These are phyloP conservation scores for Trametes sanguinea DNA, from an alignment of 768 basidiomycete genomes.

Conservation along the genomic window DNA sequence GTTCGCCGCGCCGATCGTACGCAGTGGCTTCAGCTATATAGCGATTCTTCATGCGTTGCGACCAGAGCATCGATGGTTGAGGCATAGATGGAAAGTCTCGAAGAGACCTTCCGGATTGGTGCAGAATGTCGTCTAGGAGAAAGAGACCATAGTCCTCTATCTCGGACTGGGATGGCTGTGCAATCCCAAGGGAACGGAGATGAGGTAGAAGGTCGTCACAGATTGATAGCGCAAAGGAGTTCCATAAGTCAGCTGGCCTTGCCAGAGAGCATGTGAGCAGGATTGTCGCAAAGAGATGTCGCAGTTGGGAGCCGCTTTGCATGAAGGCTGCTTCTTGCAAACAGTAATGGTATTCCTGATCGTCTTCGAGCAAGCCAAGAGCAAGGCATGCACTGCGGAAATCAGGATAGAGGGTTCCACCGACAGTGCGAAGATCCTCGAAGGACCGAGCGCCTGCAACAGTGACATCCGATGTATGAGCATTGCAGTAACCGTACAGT, in stretches of 20 bases:
- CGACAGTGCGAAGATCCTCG: conserved; percentile 27
- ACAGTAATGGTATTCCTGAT: conserved; percentile 44
- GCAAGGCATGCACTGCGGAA: conserved; percentile 45
- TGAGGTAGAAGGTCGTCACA: conserved; percentile 43
- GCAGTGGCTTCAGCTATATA: conserved; percentile 37
- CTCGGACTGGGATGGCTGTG: conserved; percentile 33
- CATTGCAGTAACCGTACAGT: no score
- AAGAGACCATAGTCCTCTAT: conserved; percentile 47
- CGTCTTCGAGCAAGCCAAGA: conserved; percentile 44
- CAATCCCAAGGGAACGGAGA: conserved; percentile 22
- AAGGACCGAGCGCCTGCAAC: background rate
- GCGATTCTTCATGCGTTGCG: conserved; percentile 22
- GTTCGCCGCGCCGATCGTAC: conserved; percentile 28
- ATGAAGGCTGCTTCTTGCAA: conserved; percentile 43
- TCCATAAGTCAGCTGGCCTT: conserved; percentile 43
- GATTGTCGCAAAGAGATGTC: conserved; percentile 43
- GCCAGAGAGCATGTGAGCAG: conserved; percentile 35
- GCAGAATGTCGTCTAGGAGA: conserved; percentile 38
- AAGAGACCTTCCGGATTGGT: conserved; percentile 28
- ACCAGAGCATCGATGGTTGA: conserved; percentile 31
- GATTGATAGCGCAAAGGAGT: conserved; percentile 35
- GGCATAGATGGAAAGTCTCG: conserved; percentile 38
- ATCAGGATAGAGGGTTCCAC: conserved; percentile 29
- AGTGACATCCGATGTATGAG: conserved; percentile 7
- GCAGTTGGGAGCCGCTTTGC: conserved; percentile 39